Base-by-base conservation (phyloP, 768 basidiomycete species). In the Tylopilus intermedius region DNA sequence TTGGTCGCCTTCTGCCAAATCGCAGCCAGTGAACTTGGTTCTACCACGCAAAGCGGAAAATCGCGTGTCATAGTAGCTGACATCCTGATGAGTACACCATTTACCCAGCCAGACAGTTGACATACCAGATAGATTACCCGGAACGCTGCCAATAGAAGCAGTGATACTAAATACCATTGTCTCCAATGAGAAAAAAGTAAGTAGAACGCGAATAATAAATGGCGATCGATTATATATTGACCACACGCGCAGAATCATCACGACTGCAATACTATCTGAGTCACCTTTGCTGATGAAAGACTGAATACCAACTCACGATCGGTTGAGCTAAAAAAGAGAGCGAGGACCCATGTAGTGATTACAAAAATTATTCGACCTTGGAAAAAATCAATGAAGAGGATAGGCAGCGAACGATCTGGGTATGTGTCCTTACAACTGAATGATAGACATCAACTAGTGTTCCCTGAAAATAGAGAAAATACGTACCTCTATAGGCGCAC, bases 231-330 rank as follows among this genome's bases (percentile, higher is more conserved):
- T n/a, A 8, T 51, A 51, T 18, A 51, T 51, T 10, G 37, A 44
- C 21, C 38, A 46, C 22, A 51, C 30, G 7, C 51, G 42, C 13
- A 57, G 56, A 14, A 49, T 54, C 26, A 48, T 56, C 5, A 18
- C 27, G 2, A 21, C 55, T 56, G 26, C 9, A 2, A 3, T 22
- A 44, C 2, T 2, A 14, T 45, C 13, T 15, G 13, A 35, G 14
- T 39, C 8, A 5, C 30, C 30, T 2, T 8, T 1, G 13, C 14
- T 2, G 30, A 26, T 10, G 7, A 9, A 18, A 29, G 22, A 11
- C 6, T 3, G 2, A 1, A 10, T 24, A 11, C 14, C 5, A n/a
- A 56, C 55, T 40, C 15, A 56, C 55, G 27, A n/a, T 56, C 47
- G 8, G 56, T 51, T 13, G 48, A 45, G 8, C 13, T 24, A 14